These are phyloP conservation scores for Leccinum broughii DNA, from an alignment of 768 basidiomycete genomes.

Conservation along the genomic window DNA sequence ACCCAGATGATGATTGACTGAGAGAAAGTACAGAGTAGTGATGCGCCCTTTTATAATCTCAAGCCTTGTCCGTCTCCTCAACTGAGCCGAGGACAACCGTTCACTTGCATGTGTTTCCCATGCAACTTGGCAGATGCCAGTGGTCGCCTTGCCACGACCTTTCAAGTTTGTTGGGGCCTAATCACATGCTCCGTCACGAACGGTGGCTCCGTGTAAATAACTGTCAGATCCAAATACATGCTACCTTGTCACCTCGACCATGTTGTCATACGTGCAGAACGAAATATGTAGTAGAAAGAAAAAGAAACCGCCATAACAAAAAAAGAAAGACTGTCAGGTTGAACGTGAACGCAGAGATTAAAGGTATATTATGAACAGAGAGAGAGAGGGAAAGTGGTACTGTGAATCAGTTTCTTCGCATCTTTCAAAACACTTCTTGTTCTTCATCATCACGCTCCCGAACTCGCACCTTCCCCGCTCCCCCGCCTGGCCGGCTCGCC, in stretches of 20 bases:
- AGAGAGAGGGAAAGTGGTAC: background rate
- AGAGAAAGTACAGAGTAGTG: too few species aligned
- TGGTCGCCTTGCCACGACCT: too few species aligned
- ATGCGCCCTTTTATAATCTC: too few species aligned
- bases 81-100: too few species aligned
- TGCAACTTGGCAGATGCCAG: too few species aligned
- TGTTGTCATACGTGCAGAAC: slow-evolving; percentile 12
- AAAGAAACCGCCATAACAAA: background rate
- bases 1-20: too few species aligned
- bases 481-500: slow-evolving; percentile 10
- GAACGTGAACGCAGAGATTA: background rate
- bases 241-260: slow-evolving; percentile 4
- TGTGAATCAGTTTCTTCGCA: background rate
- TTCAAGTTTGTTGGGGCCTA: too few species aligned
- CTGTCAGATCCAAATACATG: slow-evolving; percentile 19
- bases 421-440: background rate
- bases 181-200: too few species aligned
- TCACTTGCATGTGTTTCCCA: too few species aligned
- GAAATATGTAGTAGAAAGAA: background rate
- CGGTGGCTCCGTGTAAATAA: slow-evolving; percentile 14
- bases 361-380: slow-evolving; percentile 3
- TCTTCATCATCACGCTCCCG: slow-evolving; percentile 4
- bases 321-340: background rate
- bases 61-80: too few species aligned
- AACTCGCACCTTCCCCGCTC: slow-evolving; percentile 6